Base-by-base conservation (phyloP, 1,284 basidiomycete genomes). In the Gomphus sp. region DNA sequence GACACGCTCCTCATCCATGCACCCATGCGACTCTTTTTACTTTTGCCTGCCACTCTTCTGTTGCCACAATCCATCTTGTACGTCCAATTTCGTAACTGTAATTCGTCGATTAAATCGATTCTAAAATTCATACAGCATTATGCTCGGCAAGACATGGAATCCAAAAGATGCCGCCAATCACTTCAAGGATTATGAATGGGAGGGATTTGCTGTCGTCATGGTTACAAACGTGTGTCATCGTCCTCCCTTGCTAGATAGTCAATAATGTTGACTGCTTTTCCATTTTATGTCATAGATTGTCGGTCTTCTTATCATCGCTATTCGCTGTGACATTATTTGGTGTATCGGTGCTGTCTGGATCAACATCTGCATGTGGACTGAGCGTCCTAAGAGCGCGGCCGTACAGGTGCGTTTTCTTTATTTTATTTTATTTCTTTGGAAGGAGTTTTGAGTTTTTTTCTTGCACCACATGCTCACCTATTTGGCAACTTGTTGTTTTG, bases 1-100 rank as follows among this genome's bases (percentile, higher is more conserved):
- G 81, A 91, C 67, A 75, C 79, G 49, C 78, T 79, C 2, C 79
- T 89, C 56, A 86, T 90, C 48, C 88, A 90, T 60, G 84, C 86
- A 0, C 88, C 88, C 0, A 68, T 89, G 33, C 76, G 87, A 3
- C 82, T 87, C 59, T 89, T 89, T 69, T 72, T 89, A 62, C 73
- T 87, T 31, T 73, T 88, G 2, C 75, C 78, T 0, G 62, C 80
- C 6, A 72, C 71, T 0, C 66, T 81, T 25, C 66, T 79, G 58
- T 76, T 82, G 63, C 73, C 76, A 1, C 74, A 79, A 53, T 76
- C 75, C 7, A 76, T 82, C n/a, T 75, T 85, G 65, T 75, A 66
- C 34, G 69, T 68, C 62, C 70, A 25, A 61, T 39, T 28, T 11
- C n/a, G 31, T 31, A 18, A 73, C 16, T 73, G 18, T 48, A 33